Evolutionary conservation across 257 asterid species (phyloP), one percentile per base, ranked within the genome.

Genomic region (Nyctanthes arbortristis): DNA sequence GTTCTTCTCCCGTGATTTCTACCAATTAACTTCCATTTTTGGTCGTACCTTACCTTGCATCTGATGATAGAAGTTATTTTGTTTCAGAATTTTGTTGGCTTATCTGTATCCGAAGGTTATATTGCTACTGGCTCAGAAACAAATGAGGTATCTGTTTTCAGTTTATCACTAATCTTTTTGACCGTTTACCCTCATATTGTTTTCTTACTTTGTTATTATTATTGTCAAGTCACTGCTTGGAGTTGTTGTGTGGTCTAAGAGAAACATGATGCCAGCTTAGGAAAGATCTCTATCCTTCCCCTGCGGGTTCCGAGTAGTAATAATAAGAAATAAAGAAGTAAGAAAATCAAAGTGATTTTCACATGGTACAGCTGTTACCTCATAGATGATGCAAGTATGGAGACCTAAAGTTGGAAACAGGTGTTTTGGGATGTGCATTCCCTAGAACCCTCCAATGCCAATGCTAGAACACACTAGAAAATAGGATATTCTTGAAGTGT

Each of bases 111-210:
- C 14, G 96, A 93, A 11, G 99, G 97, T 33, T 93, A 89, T 82
- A 87, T 93, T 61, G 99, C 96, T 52, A 93, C 99, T 2, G 99
- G 99, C 52, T 93, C 97, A 32, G 99, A 93, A 76, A 89, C 97
- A 56, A 89, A 93, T 60, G 99, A 93, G 97, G 99, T 93, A 84
- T 49, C 45, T 79, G 3, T 67, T 39, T 40, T 35, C 40, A 33
- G 52, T 67, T 14, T 66, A 37, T 56, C 36, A 34, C 35, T 58
- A 55, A 28, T 33, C 24, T 8, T 36, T 34, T 71, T 13, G 13
- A 11, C 40, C 32, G 20, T 67, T 14, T 18, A 35, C n/a, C 8
- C 16, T 52, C 12, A 24, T 45, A 24, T 52, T 10, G 13, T 52
- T 49, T 35, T 65, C 58, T 65, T 65, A 18, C 4, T 6, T 20